phyloP scores from a whole-genome alignment of 1,139 yeast species.

The Saccharomyces uvarum region DNA sequence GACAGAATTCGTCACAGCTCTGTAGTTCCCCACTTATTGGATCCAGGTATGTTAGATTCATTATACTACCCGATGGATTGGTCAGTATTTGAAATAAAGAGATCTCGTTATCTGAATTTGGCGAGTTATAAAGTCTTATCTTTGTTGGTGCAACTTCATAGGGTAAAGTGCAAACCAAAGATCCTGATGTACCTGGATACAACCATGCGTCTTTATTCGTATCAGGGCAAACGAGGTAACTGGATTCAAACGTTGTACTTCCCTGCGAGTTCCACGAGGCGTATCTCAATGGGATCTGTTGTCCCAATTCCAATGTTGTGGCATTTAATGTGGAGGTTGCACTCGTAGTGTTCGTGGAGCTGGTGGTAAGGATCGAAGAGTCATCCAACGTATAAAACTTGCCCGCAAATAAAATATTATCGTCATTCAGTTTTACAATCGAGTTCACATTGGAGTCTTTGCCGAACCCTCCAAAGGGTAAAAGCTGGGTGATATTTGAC shows the following conservation, averaged over 20 bases:
- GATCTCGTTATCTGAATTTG: constrained; percentile 41
- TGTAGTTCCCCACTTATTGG: constrained; percentile 50
- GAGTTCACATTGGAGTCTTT: constrained; percentile 52
- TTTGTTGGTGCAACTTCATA: constrained; percentile 60
- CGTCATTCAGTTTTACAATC: constrained; percentile 46
- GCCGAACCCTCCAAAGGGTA: constrained; percentile 77
- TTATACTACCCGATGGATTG: constrained; percentile 76
- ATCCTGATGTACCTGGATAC: constrained; percentile 44
- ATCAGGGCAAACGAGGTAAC: constrained; percentile 56
- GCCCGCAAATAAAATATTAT: constrained; percentile 72
- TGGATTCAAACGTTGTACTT: constrained; percentile 32
- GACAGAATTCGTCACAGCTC: constrained; percentile 85
- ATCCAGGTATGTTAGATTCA: constrained; percentile 83
- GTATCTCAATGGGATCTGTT: constrained; percentile 54
- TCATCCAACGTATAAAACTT: constrained; percentile 56
- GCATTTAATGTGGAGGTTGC: constrained; percentile 26
- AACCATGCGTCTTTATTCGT: constrained; percentile 46
- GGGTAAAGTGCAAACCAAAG: constrained; percentile 62
- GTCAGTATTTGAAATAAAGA: constrained; percentile 66
- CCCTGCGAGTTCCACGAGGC: constrained; percentile 52
- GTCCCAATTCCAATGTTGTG: constrained; percentile 47
- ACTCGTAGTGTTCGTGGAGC: constrained; percentile 30
- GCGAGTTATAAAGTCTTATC: constrained; percentile 61
- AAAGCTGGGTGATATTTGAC: constrained; percentile 37
- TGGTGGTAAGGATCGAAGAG: constrained; percentile 35